Evolutionary conservation across 257 asterid species (phyloP), one percentile per base, ranked within the genome.

Genomic region (Solanum appendiculatum): DNA sequence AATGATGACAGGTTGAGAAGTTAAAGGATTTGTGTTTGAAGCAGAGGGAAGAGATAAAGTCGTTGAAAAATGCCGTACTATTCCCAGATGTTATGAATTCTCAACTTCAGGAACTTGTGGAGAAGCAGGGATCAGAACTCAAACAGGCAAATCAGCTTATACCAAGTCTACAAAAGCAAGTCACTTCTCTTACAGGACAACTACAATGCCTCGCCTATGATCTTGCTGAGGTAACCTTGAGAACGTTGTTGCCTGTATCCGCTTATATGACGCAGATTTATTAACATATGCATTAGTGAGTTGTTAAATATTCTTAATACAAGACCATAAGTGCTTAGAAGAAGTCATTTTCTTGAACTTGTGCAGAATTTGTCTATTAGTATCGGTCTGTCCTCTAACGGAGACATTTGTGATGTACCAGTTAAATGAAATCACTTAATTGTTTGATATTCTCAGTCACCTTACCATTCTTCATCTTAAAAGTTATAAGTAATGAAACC

Each of bases 1-100:
- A 8, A 85, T 40, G 44, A 72, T 14, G 34, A 31, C 88, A 97
- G 99, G 99, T 93, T 87, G 99, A 97, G 78, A 97, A 95, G 91
- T 86, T 97, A 93, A 97, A 97, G 86, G 99, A 97, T 88, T 87
- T 97, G 92, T 95, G 99, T 93, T 89, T 97, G 92, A 94, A 94
- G 93, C 99, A 95, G 90, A 95, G 98, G 93, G 98, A 94, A 86
- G 99, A 97, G 94, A 95, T 95, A 73, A 95, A 93, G 95, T 92
- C 96, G 25, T 90, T 97, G 82, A 95, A 97, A 89, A 95, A 54
- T 80, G 92, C 94, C 11, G 81, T 97, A 84, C 90, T 97, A 44
- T 97, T 97, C 92, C 99, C 98, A 25, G 99, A 95, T 39, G 93
- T 90, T 23, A 87, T 90, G 92, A 94, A 92, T 88, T 90, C 94